phyloP scores from a whole-genome alignment of 331 rosid genomes.

The Dryas integrifolia region DNA sequence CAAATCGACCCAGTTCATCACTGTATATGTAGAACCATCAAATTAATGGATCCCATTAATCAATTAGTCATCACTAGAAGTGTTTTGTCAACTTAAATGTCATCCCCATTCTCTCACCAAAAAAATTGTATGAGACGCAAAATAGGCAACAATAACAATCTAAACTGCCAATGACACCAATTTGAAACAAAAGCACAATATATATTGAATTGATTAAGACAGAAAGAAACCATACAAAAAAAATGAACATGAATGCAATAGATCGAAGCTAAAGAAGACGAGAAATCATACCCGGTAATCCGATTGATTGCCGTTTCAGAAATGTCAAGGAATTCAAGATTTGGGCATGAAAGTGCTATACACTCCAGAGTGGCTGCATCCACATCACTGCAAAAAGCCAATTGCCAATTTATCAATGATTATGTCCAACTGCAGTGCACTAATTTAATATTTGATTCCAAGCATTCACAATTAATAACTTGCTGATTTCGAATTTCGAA shows the following conservation, averaged over 20 bases:
- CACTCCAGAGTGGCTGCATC: constrained; percentile 84
- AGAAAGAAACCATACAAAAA: too few species aligned
- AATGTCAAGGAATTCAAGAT: constrained; percentile 67
- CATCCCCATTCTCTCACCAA: not conserved
- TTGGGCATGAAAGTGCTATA: constrained; percentile 83
- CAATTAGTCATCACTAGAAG: constrained; percentile 1
- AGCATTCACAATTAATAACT: not conserved
- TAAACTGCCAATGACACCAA: too few species aligned
- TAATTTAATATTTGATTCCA: not conserved
- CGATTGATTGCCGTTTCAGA: constrained; percentile 54
- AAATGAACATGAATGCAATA: too few species aligned
- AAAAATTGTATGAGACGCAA: too few species aligned
- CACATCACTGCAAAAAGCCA: constrained; percentile 47
- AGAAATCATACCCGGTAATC: constrained; percentile 62
- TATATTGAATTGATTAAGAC: too few species aligned
- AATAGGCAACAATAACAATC: too few species aligned
- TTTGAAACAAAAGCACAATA: not conserved
- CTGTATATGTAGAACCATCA: constrained; percentile 38
- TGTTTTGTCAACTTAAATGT: not conserved
- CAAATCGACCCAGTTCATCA: constrained; percentile 72
- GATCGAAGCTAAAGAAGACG: not conserved
- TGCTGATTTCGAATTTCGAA: too few species aligned
- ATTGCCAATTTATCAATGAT: too few species aligned
- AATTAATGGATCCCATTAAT: constrained; percentile 3
- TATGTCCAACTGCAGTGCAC: too few species aligned